These are phyloP conservation scores for Nicotiana attenuata DNA, from an alignment of 257 asterid species.

Conservation along the genomic window DNA sequence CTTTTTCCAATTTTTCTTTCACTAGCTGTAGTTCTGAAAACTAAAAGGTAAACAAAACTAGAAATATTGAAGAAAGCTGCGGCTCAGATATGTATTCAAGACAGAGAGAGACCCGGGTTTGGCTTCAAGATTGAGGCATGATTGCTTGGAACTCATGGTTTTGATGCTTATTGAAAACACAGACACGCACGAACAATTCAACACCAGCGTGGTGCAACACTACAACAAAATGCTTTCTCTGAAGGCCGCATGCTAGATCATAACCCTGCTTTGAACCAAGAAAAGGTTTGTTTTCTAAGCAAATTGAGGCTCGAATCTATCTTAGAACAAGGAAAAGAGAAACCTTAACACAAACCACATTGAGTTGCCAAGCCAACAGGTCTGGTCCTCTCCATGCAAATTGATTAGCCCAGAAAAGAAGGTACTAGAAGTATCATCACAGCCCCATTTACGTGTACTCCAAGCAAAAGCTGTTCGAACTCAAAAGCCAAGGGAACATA, in stretches of 20 bases:
- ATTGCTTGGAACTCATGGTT: too few species aligned
- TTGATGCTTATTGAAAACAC: not conserved
- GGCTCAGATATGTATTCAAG: too few species aligned
- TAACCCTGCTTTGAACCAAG: not conserved
- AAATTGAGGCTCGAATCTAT: constrained; percentile 38
- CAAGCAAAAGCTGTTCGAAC: not conserved
- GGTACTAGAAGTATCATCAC: not conserved
- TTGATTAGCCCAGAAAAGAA: not conserved
- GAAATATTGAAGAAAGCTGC: too few species aligned
- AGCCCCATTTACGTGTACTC: not conserved
- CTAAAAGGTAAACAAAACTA: too few species aligned
- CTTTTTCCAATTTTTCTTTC: too few species aligned
- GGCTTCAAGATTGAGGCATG: too few species aligned
- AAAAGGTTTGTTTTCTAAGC: not conserved
- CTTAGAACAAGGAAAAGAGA: constrained; percentile 13
- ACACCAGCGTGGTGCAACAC: not conserved
- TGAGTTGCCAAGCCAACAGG: not conserved
- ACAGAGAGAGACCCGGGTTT: too few species aligned
- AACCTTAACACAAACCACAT: not conserved
- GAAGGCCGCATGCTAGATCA: not conserved
- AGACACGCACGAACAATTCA: not conserved
- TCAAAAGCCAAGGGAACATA: not conserved
- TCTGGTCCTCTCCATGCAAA: not conserved
- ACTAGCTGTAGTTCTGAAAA: too few species aligned
- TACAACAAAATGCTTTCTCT: not conserved